Percentiles rank a stretch among this genome's conserved stretches.
Conservation (phyloP, 1,284 basidiomycete species). For the Trichosporon ovoides region DNA sequence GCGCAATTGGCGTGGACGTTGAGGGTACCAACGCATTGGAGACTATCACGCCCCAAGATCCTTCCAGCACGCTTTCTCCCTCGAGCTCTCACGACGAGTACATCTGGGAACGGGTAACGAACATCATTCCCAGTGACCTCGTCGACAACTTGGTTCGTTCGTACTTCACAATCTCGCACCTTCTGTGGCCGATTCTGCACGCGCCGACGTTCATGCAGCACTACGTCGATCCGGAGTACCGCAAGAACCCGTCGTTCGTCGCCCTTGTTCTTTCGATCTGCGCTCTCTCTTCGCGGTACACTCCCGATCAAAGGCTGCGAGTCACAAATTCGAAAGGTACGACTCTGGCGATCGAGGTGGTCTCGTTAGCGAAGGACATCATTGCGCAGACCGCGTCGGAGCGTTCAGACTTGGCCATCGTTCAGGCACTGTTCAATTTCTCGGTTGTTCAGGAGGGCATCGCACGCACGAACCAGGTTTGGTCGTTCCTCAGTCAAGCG, state of each 20-base stretch:
- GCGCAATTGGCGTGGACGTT: constrained; percentile 29
- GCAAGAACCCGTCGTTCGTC: constrained; percentile 32
- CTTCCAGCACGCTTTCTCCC: constrained; percentile 10
- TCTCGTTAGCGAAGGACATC: constrained; percentile 24
- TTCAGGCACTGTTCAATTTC: constrained; percentile 35
- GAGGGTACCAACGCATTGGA: constrained; percentile 15
- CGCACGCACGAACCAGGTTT: constrained; percentile 26
- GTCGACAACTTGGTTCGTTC: constrained; percentile 26
- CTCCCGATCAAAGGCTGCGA: constrained; percentile 24
- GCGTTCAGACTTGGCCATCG: constrained; percentile 26
- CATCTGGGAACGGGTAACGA: constrained; percentile 27
- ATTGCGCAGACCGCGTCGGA: constrained; percentile 22
- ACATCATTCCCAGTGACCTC: constrained; percentile 26
- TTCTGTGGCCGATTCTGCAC: constrained; percentile 36
- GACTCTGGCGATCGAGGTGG: constrained; percentile 17
- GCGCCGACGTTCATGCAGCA: constrained; percentile 33
- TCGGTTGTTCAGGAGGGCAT: constrained; percentile 35
- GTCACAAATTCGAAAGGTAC: constrained; percentile 13
- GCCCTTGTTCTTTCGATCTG: constrained; percentile 32
- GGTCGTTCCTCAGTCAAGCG: constrained; percentile 30
- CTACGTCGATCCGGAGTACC: constrained; percentile 21
- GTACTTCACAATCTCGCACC: constrained; percentile 36
- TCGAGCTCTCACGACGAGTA: constrained; percentile 20
- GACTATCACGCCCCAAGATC: background rate
- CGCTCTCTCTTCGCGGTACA: constrained; percentile 33